Base-by-base conservation (phyloP, 352 stramenopile species). In the Globisporangium canariense region DNA sequence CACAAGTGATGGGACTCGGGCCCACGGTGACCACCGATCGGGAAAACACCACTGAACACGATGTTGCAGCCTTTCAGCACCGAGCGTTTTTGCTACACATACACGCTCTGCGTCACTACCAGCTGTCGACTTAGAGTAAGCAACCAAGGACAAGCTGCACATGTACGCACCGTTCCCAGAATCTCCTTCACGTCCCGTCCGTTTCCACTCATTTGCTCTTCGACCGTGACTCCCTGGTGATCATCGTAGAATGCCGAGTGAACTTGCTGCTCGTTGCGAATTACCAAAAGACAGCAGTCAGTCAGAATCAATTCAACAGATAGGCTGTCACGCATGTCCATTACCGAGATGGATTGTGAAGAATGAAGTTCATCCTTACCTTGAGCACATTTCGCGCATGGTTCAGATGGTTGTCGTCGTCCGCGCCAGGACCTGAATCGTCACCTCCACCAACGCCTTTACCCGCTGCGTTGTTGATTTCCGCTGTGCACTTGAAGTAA, bases 381-480 rank as follows among this genome's bases (percentile, higher is more conserved):
- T 76, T 88, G 16, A 93, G 71, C 34, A 93, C 77, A 13, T 56
- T 74, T 49, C 71, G 78, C 14, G 85, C 76, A 45, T 92, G 80
- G 16, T 43, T 38, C 40, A 93, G 68, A 57, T 93, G 80, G 0
- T 60, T 78, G 54, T 93, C 84, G n/a, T 67, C 56, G 0, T 59
- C 62, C 1, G 36, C 34, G 10, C 73, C 62, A 1, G 67, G 46
- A 13, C 77, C 73, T 32, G 73, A 66, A 34, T 73, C 69, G 49
- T 87, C 78, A n/a, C 78, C 67, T 1, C 68, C 79, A 16, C 77
- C 53, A 2, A 82, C 60, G 25, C 76, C 74, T 32, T 73, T 77
- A 9, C 86, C 84, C 4, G 86, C 86, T 0, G 84, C 77, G 54
- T 95, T 95, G 66, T 95, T 95, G 69, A 95, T 88, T 65, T 95